Base-by-base conservation (phyloP, 768 basidiomycete genomes). In the Coprinopsis marcescibilis region DNA sequence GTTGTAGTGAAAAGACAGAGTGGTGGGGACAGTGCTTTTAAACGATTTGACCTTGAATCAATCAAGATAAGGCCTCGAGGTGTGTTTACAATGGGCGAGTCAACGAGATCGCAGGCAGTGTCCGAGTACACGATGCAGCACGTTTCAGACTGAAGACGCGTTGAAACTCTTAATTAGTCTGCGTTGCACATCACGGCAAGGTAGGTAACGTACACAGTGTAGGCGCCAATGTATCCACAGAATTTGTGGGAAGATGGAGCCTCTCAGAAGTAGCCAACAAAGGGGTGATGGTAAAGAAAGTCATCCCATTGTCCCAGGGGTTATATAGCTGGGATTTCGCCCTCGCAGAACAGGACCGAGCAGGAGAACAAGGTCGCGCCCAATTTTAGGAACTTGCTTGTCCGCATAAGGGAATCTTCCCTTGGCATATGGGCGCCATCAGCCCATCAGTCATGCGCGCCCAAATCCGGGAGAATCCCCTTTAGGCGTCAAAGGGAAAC, bases 1-100 rank as follows among this genome's bases (percentile, higher is more conserved):
- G 8, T 8, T 8, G 30, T 32, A 8, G 30, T 29, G 24, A 14
- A 69, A 72, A 55, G 80, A 71, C 76, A 78, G 76, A 52, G 58
- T 62, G 55, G 34, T 56, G 55, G 44, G 50, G 32, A 48, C 30
- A 20, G 23, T 40, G 30, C 23, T 23, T 32, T 48, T 27, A 39
- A 26, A 29, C 38, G 40, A 40, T 43, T 19, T 17, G 17, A 11
- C 35, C 8, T 8, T 32, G 29, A n/a, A 32, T 32, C 29, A 32
- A 32, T n/a, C n/a, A n/a, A n/a, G n/a, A n/a, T n/a, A n/a, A n/a
- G n/a, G n/a, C n/a, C n/a, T n/a, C n/a, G n/a, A n/a, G n/a, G n/a
- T n/a, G n/a, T n/a, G n/a, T n/a, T n/a, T n/a, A n/a, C n/a, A n/a
- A n/a, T n/a, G n/a, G n/a, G n/a, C n/a, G n/a, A n/a, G n/a, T n/a